Evolutionary conservation across 164 flowering plant genomes (phyloP).

Genomic region (Vitis rupestris): DNA sequence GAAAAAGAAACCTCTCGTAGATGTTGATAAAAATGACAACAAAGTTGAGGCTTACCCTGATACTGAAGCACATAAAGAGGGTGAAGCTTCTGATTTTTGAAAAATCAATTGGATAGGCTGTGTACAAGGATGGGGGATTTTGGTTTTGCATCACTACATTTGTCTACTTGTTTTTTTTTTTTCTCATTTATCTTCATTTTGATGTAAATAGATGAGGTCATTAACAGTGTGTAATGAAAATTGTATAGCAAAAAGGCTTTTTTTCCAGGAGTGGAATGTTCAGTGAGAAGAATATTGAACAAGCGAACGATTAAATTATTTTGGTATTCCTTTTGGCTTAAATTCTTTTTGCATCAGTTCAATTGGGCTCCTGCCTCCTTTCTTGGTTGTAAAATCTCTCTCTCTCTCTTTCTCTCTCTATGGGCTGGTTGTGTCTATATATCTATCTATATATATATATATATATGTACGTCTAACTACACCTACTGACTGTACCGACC

Average conservation of each 20-base stretch:
- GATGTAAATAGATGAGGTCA: conserved; percentile 39
- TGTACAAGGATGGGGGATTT: conserved; percentile 6
- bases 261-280: conserved; percentile 5
- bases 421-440: too few species aligned
- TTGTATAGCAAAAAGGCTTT: conserved; percentile 36
- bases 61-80: background rate
- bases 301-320: conserved; percentile 7
- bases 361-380: conserved; percentile 8
- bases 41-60: background rate
- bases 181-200: background rate
- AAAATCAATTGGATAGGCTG: background rate
- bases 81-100: background rate
- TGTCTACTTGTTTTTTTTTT: conserved; percentile 2
- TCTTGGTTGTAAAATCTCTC: conserved; percentile 14
- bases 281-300: conserved; percentile 7
- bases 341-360: conserved; percentile 17
- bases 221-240: conserved; percentile 27
- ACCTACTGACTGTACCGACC: too few species aligned
- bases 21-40: background rate
- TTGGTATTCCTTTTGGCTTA: conserved; percentile 3
- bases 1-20: background rate
- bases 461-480: too few species aligned
- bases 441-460: too few species aligned
- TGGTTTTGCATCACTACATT: conserved; percentile 8
- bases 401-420: background rate